A percentile compares a stretch with the other conserved stretches of the same genome.
phyloP scores from a whole-genome alignment of 768 basidiomycete genomes.

The Boletus edulis region DNA sequence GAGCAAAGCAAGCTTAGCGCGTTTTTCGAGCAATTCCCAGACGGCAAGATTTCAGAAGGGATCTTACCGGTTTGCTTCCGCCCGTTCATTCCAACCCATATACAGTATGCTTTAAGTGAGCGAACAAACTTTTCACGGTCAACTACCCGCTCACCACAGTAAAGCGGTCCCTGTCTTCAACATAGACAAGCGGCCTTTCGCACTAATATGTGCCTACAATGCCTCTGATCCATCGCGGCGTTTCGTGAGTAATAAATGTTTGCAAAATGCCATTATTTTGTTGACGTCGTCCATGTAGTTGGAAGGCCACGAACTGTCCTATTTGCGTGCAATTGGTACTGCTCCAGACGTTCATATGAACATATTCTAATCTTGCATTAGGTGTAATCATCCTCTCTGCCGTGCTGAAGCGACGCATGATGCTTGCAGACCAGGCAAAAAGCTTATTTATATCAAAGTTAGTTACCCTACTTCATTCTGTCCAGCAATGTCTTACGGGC shows the following conservation, averaged over 20 bases:
- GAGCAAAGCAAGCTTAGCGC: constrained; percentile 74
- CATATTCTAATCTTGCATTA: constrained; percentile 15
- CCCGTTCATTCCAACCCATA: constrained; percentile 73
- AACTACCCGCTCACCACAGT: constrained; percentile 2
- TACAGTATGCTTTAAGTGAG: constrained; percentile 88
- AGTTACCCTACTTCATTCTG: constrained; percentile 16
- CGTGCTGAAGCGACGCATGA: constrained; percentile 89
- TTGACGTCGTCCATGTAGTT: constrained; percentile 44
- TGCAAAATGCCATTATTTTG: background rate
- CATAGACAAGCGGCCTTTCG: constrained; percentile 89
- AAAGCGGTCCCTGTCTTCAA: constrained; percentile 90
- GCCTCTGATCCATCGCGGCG: constrained; percentile 76
- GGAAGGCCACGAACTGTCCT: constrained; percentile 89
- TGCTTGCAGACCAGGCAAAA: constrained; percentile 93
- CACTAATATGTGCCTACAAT: constrained; percentile 89
- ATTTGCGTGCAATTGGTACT: constrained; percentile 83
- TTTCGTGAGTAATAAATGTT: constrained; percentile 51
- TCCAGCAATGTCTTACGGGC: constrained; percentile 5
- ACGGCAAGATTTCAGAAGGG: constrained; percentile 86
- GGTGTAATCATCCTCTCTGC: constrained; percentile 93
- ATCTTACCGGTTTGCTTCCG: constrained; percentile 82
- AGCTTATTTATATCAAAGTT: constrained; percentile 90
- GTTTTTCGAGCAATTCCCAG: constrained; percentile 77
- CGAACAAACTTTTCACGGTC: constrained; percentile 6
- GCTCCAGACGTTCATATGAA: background rate